A percentile compares a stretch with the other conserved stretches of the same genome.
phyloP scores from a whole-genome alignment of 148 eudicot species.

The Fallopia convolvulus region DNA sequence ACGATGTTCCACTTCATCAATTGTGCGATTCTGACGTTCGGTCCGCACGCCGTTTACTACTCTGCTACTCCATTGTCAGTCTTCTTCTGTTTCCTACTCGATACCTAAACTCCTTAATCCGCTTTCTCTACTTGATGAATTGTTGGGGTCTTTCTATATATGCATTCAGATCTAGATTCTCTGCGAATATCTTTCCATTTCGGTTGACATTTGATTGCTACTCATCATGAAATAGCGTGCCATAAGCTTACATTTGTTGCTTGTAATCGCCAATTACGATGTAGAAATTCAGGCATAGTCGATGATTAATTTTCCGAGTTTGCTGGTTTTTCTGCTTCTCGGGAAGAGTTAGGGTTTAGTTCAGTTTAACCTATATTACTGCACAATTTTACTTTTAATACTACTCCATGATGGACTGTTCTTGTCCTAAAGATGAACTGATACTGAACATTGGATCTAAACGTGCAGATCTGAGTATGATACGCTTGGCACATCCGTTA shows the following conservation, averaged over 20 bases:
- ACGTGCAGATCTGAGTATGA: slow-evolving; percentile 88
- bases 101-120: neutral
- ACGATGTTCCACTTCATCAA: slow-evolving; percentile 96
- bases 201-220: neutral
- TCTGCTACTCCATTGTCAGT: slow-evolving; percentile 94
- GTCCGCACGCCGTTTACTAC: slow-evolving; percentile 96
- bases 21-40: slow-evolving; percentile 90
- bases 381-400: neutral
- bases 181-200: neutral
- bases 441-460: slow-evolving; percentile 6
- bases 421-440: neutral
- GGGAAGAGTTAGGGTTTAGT: neutral
- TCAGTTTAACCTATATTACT: neutral
- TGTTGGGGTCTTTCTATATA: neutral
- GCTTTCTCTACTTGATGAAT: neutral
- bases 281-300: neutral
- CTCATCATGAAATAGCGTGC: neutral
- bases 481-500: slow-evolving; percentile 85
- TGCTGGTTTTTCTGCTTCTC: neutral
- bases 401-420: neutral
- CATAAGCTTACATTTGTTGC: neutral
- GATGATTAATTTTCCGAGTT: neutral
- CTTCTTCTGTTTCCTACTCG: neutral
- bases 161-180: neutral
- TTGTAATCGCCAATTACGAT: neutral